These are phyloP conservation scores for Aspergillus pseudoviridinutans DNA, from an alignment of 2,329 filamentous ascomycete genomes.

Conservation along the genomic window DNA sequence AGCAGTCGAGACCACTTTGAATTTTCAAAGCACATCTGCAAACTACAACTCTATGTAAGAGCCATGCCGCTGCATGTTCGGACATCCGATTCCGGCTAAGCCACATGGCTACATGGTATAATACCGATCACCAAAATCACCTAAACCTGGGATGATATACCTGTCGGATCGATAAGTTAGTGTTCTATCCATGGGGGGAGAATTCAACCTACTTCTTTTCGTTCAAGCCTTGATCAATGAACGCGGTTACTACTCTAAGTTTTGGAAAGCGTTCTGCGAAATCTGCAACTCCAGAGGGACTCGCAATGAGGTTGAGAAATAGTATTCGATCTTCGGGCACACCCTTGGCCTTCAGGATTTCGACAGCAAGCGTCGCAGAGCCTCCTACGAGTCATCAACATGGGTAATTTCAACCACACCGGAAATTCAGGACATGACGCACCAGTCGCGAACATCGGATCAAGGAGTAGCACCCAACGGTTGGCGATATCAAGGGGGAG, in stretches of 20 bases:
- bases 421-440: slow-evolving; percentile 11
- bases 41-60: background rate
- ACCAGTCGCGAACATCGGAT: slow-evolving; percentile 99
- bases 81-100: background rate
- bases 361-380: slow-evolving; percentile 94
- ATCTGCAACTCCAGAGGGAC: slow-evolving; percentile 82
- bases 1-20: background rate
- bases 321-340: slow-evolving; percentile 94
- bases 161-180: slow-evolving; percentile 46
- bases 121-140: slow-evolving; percentile 93
- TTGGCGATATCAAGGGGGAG: slow-evolving; percentile 88
- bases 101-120: slow-evolving; percentile 68
- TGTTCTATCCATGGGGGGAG: background rate
- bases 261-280: slow-evolving; percentile 88
- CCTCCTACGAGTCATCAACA: slow-evolving; percentile 59
- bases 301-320: slow-evolving; percentile 97
- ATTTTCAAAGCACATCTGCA: background rate
- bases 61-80: background rate
- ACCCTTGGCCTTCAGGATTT: slow-evolving; percentile 82
- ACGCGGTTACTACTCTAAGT: slow-evolving; percentile 87
- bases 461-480: slow-evolving; percentile 87
- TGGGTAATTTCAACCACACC: background rate
- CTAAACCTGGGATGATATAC: slow-evolving; percentile 90
- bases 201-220: slow-evolving; percentile 78
- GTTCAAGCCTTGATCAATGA: slow-evolving; percentile 92